Evolutionary conservation across 495 filamentous ascomycete species (phyloP).

Genomic region (Aspergillus heteromorphus): DNA sequence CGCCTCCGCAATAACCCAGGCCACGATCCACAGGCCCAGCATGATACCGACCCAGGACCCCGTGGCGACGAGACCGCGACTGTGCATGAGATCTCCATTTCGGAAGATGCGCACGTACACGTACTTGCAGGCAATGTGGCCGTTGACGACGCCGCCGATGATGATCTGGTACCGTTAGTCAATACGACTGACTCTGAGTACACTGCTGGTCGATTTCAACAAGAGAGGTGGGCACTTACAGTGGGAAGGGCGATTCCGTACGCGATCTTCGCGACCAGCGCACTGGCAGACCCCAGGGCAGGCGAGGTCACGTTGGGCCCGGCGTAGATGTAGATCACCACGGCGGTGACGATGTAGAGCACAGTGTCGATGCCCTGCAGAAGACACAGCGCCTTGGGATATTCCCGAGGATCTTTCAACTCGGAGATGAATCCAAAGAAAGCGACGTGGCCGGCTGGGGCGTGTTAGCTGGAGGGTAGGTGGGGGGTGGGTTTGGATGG

Average conservation of each 20-base stretch:
- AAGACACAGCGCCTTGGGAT: slow-evolving; percentile 54
- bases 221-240: slow-evolving; percentile 17
- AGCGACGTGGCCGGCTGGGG: slow-evolving; percentile 54
- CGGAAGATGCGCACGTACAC: slow-evolving; percentile 57
- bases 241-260: slow-evolving; percentile 73
- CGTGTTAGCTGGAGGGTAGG: neutral
- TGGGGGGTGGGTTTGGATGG: too few species aligned
- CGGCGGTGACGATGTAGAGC: slow-evolving; percentile 62
- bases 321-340: slow-evolving; percentile 65
- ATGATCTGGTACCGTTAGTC: slow-evolving; percentile 36
- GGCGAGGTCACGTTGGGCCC: slow-evolving; percentile 62
- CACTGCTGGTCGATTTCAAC: too few species aligned
- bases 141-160: slow-evolving; percentile 64
- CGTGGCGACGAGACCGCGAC: slow-evolving; percentile 39
- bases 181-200: too few species aligned
- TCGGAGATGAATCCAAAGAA: slow-evolving; percentile 74
- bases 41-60: slow-evolving; percentile 55
- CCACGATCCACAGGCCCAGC: slow-evolving; percentile 50
- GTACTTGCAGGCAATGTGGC: slow-evolving; percentile 53
- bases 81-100: slow-evolving; percentile 53
- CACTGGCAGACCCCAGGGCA: slow-evolving; percentile 60
- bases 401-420: slow-evolving; percentile 60
- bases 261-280: slow-evolving; percentile 59
- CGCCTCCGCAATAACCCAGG: slow-evolving; percentile 64
- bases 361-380: slow-evolving; percentile 57